phyloP scores from a whole-genome alignment of 495 filamentous ascomycete genomes.

The Penicillium salamii region DNA sequence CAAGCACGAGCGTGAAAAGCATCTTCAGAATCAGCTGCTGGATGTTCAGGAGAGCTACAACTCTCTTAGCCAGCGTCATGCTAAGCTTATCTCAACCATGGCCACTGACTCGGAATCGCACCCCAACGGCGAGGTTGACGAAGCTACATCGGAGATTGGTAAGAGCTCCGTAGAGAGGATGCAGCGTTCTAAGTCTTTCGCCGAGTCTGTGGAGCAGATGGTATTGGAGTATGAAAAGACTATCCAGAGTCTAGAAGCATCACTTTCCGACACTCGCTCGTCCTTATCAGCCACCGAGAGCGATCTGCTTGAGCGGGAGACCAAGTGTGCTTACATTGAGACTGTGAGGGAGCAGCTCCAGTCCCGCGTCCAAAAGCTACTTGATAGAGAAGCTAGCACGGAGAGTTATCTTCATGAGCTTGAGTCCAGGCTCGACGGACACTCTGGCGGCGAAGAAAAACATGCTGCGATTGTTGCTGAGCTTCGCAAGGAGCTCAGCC shows the following conservation, averaged over 20 bases:
- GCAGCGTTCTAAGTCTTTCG: constrained; percentile 92
- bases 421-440: constrained; percentile 83
- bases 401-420: constrained; percentile 90
- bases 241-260: constrained; percentile 89
- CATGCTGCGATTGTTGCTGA: constrained; percentile 80
- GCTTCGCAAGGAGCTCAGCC: constrained; percentile 84
- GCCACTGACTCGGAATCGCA: constrained; percentile 81
- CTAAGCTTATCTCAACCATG: constrained; percentile 91
- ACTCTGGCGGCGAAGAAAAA: constrained; percentile 89
- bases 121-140: constrained; percentile 54
- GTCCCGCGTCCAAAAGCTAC: constrained; percentile 78
- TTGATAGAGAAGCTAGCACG: constrained; percentile 84
- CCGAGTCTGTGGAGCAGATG: constrained; percentile 91
- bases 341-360: constrained; percentile 89
- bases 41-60: constrained; percentile 95
- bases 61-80: constrained; percentile 84
- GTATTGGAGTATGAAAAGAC: constrained; percentile 99
- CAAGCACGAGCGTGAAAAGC: constrained; percentile 78
- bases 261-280: constrained; percentile 82
- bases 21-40: constrained; percentile 90
- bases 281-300: constrained; percentile 83
- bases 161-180: constrained; percentile 84
- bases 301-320: constrained; percentile 85
- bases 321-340: constrained; percentile 86
- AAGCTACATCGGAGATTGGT: constrained; percentile 57